phyloP scores from a whole-genome alignment of 176 grass and related monocot species.

The Carex pumila region DNA sequence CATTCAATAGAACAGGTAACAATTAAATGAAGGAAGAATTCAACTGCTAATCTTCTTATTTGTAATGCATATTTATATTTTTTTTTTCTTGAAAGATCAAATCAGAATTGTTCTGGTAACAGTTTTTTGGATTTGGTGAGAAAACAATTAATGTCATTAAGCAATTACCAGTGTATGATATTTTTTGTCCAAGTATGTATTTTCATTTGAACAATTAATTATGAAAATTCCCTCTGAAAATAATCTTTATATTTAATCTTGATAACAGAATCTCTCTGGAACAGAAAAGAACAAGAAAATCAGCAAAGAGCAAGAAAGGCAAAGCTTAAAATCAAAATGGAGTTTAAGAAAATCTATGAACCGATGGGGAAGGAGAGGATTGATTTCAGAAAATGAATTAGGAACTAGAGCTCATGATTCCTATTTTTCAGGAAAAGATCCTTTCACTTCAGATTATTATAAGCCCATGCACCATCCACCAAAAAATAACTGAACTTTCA shows the following conservation, averaged over 20 bases:
- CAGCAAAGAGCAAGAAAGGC: not conserved
- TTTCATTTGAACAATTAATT: not conserved
- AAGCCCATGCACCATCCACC: slow-evolving; percentile 1
- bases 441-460: slow-evolving; percentile 15
- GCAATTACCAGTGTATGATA: too few species aligned
- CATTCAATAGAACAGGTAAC: slow-evolving; percentile 8
- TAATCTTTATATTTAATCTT: not conserved
- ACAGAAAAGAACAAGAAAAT: not conserved
- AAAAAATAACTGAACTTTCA: slow-evolving; percentile 15
- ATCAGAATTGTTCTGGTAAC: not conserved
- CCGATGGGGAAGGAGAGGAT: not conserved
- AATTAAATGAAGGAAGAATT: not conserved
- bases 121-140: not conserved
- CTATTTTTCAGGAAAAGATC: not conserved
- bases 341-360: not conserved
- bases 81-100: not conserved
- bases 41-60: not conserved
- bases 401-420: slow-evolving; percentile 1
- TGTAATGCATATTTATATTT: too few species aligned
- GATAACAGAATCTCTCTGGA: slow-evolving; percentile 6
- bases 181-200: too few species aligned
- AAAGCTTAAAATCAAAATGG: not conserved
- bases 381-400: not conserved
- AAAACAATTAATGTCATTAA: not conserved
- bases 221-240: not conserved